Percentiles rank a stretch among this genome's conserved stretches.
phyloP scores from a whole-genome alignment of 2,329 filamentous ascomycete species.

The Lachnum nothofagi region DNA sequence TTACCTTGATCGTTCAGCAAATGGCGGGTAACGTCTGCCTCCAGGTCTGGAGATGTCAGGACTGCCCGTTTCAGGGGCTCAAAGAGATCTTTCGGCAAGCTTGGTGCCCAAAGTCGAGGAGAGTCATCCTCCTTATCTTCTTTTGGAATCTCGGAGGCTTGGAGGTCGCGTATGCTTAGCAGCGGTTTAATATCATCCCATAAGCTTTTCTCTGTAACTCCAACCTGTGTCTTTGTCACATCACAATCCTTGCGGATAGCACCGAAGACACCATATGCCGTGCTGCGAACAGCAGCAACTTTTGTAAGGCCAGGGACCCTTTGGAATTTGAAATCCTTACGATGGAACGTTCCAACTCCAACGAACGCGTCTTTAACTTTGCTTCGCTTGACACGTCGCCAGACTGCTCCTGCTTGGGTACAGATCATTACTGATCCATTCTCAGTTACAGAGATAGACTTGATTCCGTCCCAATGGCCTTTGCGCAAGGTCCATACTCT shows the following conservation, averaged over 20 bases:
- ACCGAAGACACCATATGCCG: slow-evolving; percentile 83
- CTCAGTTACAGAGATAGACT: slow-evolving; percentile 82
- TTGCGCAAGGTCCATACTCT: slow-evolving; percentile 88
- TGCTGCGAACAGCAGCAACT: slow-evolving; percentile 78
- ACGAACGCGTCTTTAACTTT: slow-evolving; percentile 66
- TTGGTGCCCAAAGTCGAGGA: slow-evolving; percentile 39
- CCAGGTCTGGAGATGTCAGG: slow-evolving; percentile 60
- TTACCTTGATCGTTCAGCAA: slow-evolving; percentile 40
- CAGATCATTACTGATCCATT: slow-evolving; percentile 93
- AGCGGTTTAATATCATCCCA: slow-evolving; percentile 70
- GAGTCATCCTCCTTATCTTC: slow-evolving; percentile 34
- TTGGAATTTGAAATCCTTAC: slow-evolving; percentile 93
- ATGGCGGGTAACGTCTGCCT: slow-evolving; percentile 54
- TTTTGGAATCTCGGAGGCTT: slow-evolving; percentile 38
- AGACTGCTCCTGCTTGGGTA: slow-evolving; percentile 87
- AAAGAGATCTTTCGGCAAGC: slow-evolving; percentile 48
- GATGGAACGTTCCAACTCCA: slow-evolving; percentile 51
- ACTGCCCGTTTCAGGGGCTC: slow-evolving; percentile 47
- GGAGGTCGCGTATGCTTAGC: slow-evolving; percentile 61
- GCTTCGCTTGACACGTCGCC: slow-evolving; percentile 76
- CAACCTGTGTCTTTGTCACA: slow-evolving; percentile 67
- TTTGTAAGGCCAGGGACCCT: slow-evolving; percentile 83
- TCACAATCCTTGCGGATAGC: slow-evolving; percentile 80
- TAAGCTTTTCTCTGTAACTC: slow-evolving; percentile 60
- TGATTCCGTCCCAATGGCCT: slow-evolving; percentile 59